Evolutionary conservation across 73 alveolate species (phyloP).

Genomic region (Breviolum minutum): DNA sequence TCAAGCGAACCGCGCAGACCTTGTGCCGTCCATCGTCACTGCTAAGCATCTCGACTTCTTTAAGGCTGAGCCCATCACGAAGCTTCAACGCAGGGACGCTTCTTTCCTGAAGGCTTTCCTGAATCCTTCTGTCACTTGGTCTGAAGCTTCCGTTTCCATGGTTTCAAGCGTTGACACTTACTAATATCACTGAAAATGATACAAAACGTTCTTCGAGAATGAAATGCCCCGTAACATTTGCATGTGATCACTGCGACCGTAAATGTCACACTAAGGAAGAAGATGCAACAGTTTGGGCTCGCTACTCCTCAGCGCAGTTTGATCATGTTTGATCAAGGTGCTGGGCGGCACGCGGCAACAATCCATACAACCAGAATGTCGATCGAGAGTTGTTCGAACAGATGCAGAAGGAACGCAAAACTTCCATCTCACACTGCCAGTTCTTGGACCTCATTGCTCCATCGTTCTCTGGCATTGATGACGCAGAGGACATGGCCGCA

Average conservation of each 20-base stretch:
- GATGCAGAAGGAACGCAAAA: not conserved
- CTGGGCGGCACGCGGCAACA: conserved; percentile 70
- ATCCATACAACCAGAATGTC: not conserved
- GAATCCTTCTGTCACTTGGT: conserved; percentile 47
- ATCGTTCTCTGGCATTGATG: conserved; percentile 2
- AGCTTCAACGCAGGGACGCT: conserved; percentile 38
- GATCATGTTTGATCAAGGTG: conserved; percentile 80
- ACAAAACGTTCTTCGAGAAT: too few species aligned
- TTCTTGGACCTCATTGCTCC: conserved; percentile 1
- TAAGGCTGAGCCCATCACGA: conserved; percentile 58
- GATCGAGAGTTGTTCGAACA: not conserved
- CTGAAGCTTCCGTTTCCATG: too few species aligned
- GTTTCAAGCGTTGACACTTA: too few species aligned
- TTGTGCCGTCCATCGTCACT: conserved; percentile 28
- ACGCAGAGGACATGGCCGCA: conserved; percentile 31
- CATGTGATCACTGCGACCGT: not conserved
- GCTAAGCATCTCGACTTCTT: conserved; percentile 72
- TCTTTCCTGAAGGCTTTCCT: conserved; percentile 71
- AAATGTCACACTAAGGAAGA: not conserved
- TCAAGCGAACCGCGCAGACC: not conserved
- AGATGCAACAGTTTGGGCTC: not conserved
- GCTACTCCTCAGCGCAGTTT: conserved; percentile 35
- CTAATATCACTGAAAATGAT: too few species aligned
- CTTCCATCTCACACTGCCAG: not conserved
- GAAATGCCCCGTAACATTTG: not conserved